Percentiles rank a stretch among this genome's conserved stretches.
Conservation (phyloP, 257 asterid genomes). For the Solanum chilense region DNA sequence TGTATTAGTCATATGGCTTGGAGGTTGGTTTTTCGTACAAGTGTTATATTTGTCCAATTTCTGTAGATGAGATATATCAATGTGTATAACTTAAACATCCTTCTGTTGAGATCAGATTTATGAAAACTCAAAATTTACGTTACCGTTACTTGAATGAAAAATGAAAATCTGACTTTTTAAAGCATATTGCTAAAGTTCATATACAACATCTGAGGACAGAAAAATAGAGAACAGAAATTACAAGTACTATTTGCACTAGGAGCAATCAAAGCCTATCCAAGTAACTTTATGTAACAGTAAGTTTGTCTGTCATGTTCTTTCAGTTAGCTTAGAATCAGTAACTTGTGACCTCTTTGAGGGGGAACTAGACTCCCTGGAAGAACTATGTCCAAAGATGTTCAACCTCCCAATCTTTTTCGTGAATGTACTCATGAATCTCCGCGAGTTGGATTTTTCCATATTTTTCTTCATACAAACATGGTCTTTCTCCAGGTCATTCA, state of each 20-base stretch:
- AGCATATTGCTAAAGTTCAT: conserved; percentile 24
- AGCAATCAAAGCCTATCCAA: background rate
- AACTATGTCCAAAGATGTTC: conserved; percentile 54
- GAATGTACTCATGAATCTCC: conserved; percentile 63
- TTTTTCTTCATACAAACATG: conserved; percentile 92
- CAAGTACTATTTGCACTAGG: conserved; percentile 1
- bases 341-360: conserved; percentile 68
- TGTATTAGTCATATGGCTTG: background rate
- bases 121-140: background rate
- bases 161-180: background rate
- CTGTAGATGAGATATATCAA: background rate
- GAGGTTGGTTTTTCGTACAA: background rate
- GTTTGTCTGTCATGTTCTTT: conserved; percentile 26
- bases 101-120: background rate
- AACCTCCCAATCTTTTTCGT: conserved; percentile 64
- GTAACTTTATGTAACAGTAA: conserved; percentile 20
- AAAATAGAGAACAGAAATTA: background rate
- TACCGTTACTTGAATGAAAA: background rate
- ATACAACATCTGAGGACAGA: conserved; percentile 16
- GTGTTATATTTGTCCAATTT: background rate
- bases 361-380: conserved; percentile 69
- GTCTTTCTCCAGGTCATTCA: conserved; percentile 88
- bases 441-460: conserved; percentile 63
- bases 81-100: background rate
- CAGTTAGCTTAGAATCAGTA: conserved; percentile 64